A percentile compares a stretch with the other conserved stretches of the same genome.
Conservation (phyloP, 345 rosid genomes). For the Cardamine chenopodiifolia region DNA sequence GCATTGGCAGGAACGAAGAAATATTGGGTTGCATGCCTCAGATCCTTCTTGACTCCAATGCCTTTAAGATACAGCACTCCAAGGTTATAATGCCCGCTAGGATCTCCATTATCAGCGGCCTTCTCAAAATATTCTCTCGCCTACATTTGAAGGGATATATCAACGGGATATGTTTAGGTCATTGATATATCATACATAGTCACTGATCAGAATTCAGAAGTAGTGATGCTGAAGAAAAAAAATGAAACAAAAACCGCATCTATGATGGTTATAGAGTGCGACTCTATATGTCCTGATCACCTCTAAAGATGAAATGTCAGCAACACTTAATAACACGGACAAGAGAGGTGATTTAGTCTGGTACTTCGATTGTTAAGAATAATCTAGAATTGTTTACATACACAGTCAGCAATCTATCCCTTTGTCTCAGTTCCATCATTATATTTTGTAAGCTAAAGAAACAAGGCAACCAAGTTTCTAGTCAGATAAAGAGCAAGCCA, state of each 20-base stretch:
- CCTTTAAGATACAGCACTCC: conserved; percentile 89
- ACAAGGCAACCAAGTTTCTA: conserved; percentile 7
- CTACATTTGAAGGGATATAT: conserved; percentile 46
- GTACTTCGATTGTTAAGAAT: background rate
- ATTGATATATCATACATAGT: background rate
- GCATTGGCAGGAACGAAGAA: conserved; percentile 82
- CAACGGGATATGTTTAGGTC: background rate
- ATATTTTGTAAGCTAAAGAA: background rate
- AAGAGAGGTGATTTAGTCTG: background rate
- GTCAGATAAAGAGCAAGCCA: background rate
- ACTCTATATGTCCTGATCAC: too few species aligned
- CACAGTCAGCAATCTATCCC: background rate
- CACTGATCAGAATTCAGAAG: too few species aligned
- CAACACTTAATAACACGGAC: background rate
- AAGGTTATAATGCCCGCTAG: conserved; percentile 86
- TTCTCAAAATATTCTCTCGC: conserved; percentile 90
- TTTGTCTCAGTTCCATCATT: background rate
- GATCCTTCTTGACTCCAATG: conserved; percentile 82
- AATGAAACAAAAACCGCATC: background rate
- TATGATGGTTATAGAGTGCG: background rate
- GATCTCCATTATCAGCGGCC: conserved; percentile 73
- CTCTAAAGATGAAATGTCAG: background rate
- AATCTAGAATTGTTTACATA: background rate
- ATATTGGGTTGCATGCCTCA: conserved; percentile 66
- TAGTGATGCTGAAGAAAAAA: background rate